Evolutionary conservation across 1,284 basidiomycete genomes (phyloP), one percentile per base, ranked within the genome.

Genomic region (Peniophora sp.): DNA sequence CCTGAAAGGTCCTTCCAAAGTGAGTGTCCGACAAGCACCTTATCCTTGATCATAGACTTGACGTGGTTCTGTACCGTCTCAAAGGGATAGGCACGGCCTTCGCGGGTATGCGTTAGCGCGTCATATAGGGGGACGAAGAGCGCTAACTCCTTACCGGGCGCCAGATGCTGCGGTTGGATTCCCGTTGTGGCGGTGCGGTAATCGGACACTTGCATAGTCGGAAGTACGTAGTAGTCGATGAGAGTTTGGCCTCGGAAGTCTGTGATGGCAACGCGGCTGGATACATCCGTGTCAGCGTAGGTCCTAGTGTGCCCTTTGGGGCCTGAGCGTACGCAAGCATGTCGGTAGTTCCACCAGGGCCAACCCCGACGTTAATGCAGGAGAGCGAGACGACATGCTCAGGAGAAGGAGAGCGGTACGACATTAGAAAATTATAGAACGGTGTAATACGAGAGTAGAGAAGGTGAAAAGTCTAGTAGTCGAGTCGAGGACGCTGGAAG

Each of bases 1-100:
- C 87, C 85, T 51, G 86, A 85, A 32, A 90, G 73, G 62, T 88
- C 86, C 54, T 83, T 77, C 87, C 86, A 90, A 14, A 89, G 69
- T 58, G 78, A 73, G 63, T 91, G 83, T 22, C 88, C 86, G 27
- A 89, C 76, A 35, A 89, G 63, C 34, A 85, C 71, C 62, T 85
- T 86, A 47, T 76, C 79, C 61, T 77, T 75, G 55, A 88, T 76
- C 47, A 81, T 62, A 50, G 72, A 75, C 2, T 83, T 81, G 47
- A 88, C 78, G 41, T 72, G 67, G 52, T 75, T 74, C 60, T 89
- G 88, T 20, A 88, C 78, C 14, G 69, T 67, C 46, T 68, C 66
- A 62, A 91, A 91, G 0, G 69, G 58, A 61, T 70, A 64, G 14
- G 78, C 75, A 37, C 73, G 67, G 43, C 65, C 81, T 83, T 54